phyloP scores from a whole-genome alignment of 2,329 filamentous ascomycete species.

The Aureobasidium subglaciale region DNA sequence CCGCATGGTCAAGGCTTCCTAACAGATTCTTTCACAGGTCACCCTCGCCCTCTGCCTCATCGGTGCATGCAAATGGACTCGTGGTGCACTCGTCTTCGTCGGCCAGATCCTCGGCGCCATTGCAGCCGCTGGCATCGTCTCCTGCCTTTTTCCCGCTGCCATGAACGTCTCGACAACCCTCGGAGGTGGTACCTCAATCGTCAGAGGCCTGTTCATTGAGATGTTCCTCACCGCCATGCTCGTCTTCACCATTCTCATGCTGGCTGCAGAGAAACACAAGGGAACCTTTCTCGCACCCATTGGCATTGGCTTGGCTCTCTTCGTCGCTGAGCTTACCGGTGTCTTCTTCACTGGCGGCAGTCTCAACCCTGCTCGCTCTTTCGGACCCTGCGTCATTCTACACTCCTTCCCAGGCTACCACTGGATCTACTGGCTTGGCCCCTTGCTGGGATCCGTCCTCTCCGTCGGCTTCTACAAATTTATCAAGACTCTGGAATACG shows the following conservation, averaged over 20 bases:
- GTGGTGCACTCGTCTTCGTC: slow-evolving; percentile 37
- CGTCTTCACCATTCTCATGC: slow-evolving; percentile 43
- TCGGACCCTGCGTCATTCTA: slow-evolving; percentile 28
- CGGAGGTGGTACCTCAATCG: slow-evolving; percentile 35
- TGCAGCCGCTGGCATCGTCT: slow-evolving; percentile 38
- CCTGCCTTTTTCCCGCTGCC: slow-evolving; percentile 38
- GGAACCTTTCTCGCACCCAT: slow-evolving; percentile 35
- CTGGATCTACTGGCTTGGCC: slow-evolving; percentile 45
- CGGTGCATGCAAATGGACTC: slow-evolving; percentile 40
- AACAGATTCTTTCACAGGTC: slow-evolving; percentile 27
- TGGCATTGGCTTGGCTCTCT: slow-evolving; percentile 38
- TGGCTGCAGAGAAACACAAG: slow-evolving; percentile 37
- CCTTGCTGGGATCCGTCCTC: slow-evolving; percentile 38
- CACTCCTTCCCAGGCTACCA: slow-evolving; percentile 25
- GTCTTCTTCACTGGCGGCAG: slow-evolving; percentile 37
- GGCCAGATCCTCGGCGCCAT: slow-evolving; percentile 41
- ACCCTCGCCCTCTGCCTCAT: slow-evolving; percentile 42
- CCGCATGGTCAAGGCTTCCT: background rate
- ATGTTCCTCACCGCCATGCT: slow-evolving; percentile 45
- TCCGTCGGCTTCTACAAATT: slow-evolving; percentile 44
- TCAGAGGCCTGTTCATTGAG: slow-evolving; percentile 43
- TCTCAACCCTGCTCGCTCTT: slow-evolving; percentile 31
- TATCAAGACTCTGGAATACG: slow-evolving; percentile 44
- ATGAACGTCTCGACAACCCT: slow-evolving; percentile 41
- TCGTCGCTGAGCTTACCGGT: slow-evolving; percentile 40